Base-by-base conservation (phyloP, 1,139 yeast genomes). In the Komagataea norvegica region DNA sequence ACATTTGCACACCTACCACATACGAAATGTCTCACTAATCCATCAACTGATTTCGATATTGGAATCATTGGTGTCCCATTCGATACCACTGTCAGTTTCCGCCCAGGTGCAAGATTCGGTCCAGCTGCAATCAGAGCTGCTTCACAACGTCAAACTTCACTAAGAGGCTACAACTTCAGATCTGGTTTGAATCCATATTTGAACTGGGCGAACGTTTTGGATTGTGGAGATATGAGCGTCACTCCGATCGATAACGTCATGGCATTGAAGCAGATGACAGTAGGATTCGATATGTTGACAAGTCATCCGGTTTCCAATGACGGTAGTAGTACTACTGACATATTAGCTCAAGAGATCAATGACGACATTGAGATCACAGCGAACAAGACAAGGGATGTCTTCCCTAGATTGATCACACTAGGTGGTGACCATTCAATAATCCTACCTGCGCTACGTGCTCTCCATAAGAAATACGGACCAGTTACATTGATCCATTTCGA, bases 211-310 rank as follows among this genome's bases (percentile, higher is more conserved):
- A 69, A 62, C 34, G 62, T 83, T 14, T 49, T 81, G 19, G 93
- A 83, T 59, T 83, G 93, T 62, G 87, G 86, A n/a, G 93, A 83
- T 59, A 74, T 83, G 35, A 89, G 91, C 2, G 77, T 81, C 14
- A 70, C 87, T 1, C 91, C 91, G 13, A 77, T 82, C 79, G 91
- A 83, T 56, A 82, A 81, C 54, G 52, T 61, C 15, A 61, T 83
- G 44, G 91, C 89, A 0, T 69, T 81, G 52, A 65, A 68, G 48
- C 89, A 82, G 59, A 82, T 83, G 91, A 70, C 77, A 8, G 60
- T 65, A 50, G 93, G 78, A 0, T 82, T 78, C 57, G 41, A 44
- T 26, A 43, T 45, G 31, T 21, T 33, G 26, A 20, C 18, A 11
- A 25, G 21, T 18, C 36, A 26, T 16, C 28, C 36, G 8, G 36